A percentile compares a stretch with the other conserved stretches of the same genome.
These are phyloP conservation scores for Centella asiatica DNA, from an alignment of 129 eudicot genomes.

Conservation along the genomic window DNA sequence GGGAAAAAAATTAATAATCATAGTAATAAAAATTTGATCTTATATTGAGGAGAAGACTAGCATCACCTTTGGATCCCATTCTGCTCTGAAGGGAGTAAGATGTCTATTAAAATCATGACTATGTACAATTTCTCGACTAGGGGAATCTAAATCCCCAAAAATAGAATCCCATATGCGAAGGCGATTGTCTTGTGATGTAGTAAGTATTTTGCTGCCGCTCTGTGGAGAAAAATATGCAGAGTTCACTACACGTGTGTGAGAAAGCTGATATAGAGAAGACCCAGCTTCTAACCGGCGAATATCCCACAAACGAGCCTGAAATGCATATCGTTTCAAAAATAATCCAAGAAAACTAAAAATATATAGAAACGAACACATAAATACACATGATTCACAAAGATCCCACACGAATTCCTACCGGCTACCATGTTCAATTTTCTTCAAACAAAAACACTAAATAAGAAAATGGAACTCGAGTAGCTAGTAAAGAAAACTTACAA, in stretches of 20 bases:
- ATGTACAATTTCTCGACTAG: slow-evolving; percentile 96
- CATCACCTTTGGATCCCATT: slow-evolving; percentile 98
- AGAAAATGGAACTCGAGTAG: background rate
- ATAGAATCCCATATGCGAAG: slow-evolving; percentile 94
- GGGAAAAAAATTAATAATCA: no score
- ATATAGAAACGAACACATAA: background rate
- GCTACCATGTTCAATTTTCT: background rate
- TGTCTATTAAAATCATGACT: slow-evolving; percentile 96
- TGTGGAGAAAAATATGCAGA: slow-evolving; percentile 92
- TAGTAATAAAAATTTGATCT: no score
- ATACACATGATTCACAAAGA: background rate
- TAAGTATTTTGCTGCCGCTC: slow-evolving; percentile 92
- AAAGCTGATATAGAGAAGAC: slow-evolving; percentile 56
- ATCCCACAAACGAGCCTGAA: slow-evolving; percentile 97
- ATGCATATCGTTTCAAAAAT: background rate
- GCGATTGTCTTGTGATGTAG: slow-evolving; percentile 92
- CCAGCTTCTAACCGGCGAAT: slow-evolving; percentile 65
- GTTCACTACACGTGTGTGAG: slow-evolving; percentile 90
- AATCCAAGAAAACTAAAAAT: background rate
- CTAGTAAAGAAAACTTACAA: slow-evolving; percentile 39
- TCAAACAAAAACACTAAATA: background rate
- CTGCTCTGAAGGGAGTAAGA: slow-evolving; percentile 92
- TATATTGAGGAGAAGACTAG: background rate
- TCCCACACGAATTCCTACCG: background rate
- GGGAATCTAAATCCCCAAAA: slow-evolving; percentile 65